These are phyloP conservation scores for Xylaria arbuscula DNA, from an alignment of 2,329 filamentous ascomycete genomes.

Conservation along the genomic window DNA sequence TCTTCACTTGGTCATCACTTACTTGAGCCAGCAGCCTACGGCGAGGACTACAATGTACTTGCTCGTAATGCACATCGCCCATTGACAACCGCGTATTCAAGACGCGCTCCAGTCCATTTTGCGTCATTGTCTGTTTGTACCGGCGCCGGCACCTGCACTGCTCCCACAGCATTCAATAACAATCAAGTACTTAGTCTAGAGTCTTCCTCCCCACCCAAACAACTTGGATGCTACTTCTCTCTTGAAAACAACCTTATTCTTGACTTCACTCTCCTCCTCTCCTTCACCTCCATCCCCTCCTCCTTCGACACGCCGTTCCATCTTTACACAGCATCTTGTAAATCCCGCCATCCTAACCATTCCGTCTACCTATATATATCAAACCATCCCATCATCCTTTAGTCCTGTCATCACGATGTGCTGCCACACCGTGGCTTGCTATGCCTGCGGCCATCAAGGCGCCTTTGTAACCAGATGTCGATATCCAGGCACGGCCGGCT, in stretches of 20 bases:
- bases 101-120: neutral
- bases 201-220: neutral
- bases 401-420: conserved; percentile 16
- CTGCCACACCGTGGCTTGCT: neutral
- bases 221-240: neutral
- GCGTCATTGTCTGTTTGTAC: neutral
- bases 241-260: neutral
- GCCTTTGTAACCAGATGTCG: neutral
- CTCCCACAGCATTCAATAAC: neutral
- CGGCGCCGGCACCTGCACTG: neutral
- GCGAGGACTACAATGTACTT: neutral
- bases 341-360: neutral
- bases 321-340: neutral
- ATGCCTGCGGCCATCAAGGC: conserved; percentile 17
- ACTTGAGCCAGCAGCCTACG: neutral
- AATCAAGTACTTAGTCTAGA: neutral
- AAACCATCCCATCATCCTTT: neutral
- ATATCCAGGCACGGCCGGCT: neutral
- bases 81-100: neutral
- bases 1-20: neutral
- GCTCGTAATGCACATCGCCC: no score
- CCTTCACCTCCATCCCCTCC: neutral
- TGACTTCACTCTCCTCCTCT: neutral
- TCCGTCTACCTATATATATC: neutral
- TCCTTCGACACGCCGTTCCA: no score